A percentile compares a stretch with the other conserved stretches of the same genome.
Conservation (phyloP, 2,329 filamentous ascomycete species). For the Harringtonia aguacate region DNA sequence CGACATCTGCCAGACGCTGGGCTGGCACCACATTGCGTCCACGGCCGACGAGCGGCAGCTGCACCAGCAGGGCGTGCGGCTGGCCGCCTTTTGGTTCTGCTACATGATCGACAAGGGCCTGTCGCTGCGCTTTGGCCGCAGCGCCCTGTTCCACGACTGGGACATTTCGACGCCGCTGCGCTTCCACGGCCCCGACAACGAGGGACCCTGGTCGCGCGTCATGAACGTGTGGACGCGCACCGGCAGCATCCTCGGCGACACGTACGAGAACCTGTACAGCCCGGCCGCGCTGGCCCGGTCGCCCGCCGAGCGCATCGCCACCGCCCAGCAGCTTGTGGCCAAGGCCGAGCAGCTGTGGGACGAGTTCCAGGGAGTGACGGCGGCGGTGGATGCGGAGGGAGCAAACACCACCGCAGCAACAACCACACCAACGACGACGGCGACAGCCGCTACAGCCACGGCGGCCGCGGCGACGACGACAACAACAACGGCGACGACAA, state of each 20-base stretch:
- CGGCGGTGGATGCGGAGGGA: too few species aligned
- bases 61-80: slow-evolving; percentile 1
- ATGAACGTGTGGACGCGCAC: slow-evolving; percentile 44
- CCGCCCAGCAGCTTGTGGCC: slow-evolving; percentile 19
- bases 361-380: slow-evolving; percentile 23
- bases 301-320: slow-evolving; percentile 26
- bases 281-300: slow-evolving; percentile 31
- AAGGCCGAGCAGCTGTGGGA: slow-evolving; percentile 27
- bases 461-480: neutral
- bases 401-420: too few species aligned
- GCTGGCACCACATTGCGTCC: slow-evolving; percentile 40
- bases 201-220: neutral
- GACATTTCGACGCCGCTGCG: slow-evolving; percentile 36
- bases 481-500: neutral
- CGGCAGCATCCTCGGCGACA: slow-evolving; percentile 44
- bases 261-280: slow-evolving; percentile 48
- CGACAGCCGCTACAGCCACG: neutral
- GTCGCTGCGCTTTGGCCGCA: slow-evolving; percentile 47
- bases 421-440: too few species aligned
- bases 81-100: slow-evolving; percentile 15
- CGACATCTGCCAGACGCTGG: slow-evolving; percentile 50
- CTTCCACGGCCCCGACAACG: slow-evolving; percentile 20
- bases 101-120: slow-evolving; percentile 43
- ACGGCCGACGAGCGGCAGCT: slow-evolving; percentile 13
- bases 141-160: slow-evolving; percentile 45